Base-by-base conservation (phyloP, 768 basidiomycete species). In the Floccularia luteovirens region DNA sequence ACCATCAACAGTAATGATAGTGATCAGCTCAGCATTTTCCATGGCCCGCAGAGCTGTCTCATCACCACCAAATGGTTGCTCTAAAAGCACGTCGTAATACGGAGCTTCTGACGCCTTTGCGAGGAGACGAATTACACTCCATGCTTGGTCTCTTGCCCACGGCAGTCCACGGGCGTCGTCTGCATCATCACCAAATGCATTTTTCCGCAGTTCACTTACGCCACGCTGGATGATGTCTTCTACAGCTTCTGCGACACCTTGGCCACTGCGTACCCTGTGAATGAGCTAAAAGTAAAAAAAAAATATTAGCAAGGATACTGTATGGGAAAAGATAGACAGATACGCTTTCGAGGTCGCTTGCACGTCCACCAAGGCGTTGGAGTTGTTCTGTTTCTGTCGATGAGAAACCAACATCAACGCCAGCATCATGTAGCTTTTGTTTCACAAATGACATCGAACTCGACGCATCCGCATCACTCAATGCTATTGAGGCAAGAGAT, bases 51-150 rank as follows among this genome's bases (percentile, higher is more conserved):
- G 54, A 1, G 88, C 69, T 13, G 67, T 63, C 53, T 94, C 92
- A 47, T 92, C 82, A n/a, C 85, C 89, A 55, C 90, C 92, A 76
- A 93, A 96, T 0, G 88, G 90, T 54, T 82, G 83, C 37, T 89
- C 82, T 36, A 85, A 60, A 38, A 98, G 62, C 3, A 88, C 66
- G 16, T 90, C 79, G 40, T 90, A 76, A 56, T 97, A 97, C 7
- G 87, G 70, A 6, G 90, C 61, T 89, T 91, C 39, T 19, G 74
- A 59, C 35, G 72, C 67, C 46, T 73, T 72, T 1, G 89, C 70
- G 24, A 99, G 70, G 8, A 71, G 64, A 50, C 81, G 83, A 39
- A 97, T 66, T 12, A 98, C 65, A 14, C 67, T 72, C 90, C 92
- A 97, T 0, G 78, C 91, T 54, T 98, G 91, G 44, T 90, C 83